Conservation (phyloP, 495 filamentous ascomycete species). For the Trypethelium eluteriae region DNA sequence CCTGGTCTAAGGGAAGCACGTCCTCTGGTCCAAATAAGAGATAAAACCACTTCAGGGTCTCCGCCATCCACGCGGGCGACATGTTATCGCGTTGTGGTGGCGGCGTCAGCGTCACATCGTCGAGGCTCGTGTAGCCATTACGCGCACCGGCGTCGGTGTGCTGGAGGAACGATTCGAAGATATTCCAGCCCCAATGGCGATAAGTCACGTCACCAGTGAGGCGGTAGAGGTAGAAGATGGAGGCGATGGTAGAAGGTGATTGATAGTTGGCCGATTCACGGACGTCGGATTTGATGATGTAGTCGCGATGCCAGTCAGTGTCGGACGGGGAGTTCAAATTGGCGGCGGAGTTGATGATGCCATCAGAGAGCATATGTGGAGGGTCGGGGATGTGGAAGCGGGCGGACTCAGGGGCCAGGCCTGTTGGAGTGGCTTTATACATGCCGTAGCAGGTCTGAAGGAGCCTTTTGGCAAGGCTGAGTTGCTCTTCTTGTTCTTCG, state of each 20-base stretch:
- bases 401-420: slow-evolving; percentile 85
- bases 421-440: slow-evolving; percentile 79
- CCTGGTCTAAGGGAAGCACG: slow-evolving; percentile 70
- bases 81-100: slow-evolving; percentile 36
- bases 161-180: slow-evolving; percentile 86
- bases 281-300: slow-evolving; percentile 54
- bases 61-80: slow-evolving; percentile 63
- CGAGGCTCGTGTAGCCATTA: slow-evolving; percentile 69
- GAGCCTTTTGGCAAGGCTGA: slow-evolving; percentile 73
- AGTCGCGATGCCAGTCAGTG: slow-evolving; percentile 47
- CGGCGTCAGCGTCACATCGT: slow-evolving; percentile 50
- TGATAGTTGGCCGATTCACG: slow-evolving; percentile 85
- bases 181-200: slow-evolving; percentile 95
- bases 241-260: slow-evolving; percentile 90
- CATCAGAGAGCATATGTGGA: slow-evolving; percentile 47
- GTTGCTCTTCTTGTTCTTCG: slow-evolving; percentile 73
- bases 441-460: slow-evolving; percentile 98
- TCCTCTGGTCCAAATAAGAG: slow-evolving; percentile 83
- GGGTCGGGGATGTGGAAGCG: slow-evolving; percentile 70
- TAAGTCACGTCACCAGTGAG: slow-evolving; percentile 90
- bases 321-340: slow-evolving; percentile 9
- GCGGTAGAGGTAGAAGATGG: slow-evolving; percentile 96
- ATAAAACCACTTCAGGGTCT: slow-evolving; percentile 97
- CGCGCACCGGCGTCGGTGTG: slow-evolving; percentile 68
- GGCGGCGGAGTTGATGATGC: slow-evolving; percentile 27